phyloP scores from a whole-genome alignment of 495 filamentous ascomycete genomes.

The Lasiosphaeriaceae sp. region DNA sequence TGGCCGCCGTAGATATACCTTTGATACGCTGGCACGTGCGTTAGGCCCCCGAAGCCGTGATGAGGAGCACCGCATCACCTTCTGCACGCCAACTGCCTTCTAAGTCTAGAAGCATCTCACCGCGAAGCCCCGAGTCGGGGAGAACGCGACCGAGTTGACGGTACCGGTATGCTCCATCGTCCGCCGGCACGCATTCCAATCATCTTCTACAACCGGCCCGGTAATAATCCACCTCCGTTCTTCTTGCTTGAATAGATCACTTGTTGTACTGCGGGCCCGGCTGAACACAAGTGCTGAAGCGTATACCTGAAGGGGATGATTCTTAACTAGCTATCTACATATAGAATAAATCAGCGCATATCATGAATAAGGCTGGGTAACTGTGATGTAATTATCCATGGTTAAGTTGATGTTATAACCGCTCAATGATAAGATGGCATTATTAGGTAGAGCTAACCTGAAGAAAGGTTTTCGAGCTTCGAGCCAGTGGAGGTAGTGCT shows the following conservation, averaged over 20 bases:
- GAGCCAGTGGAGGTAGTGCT: conserved; percentile 10
- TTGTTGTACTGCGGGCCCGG: conserved; percentile 5
- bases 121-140: conserved; percentile 2
- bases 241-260: conserved; percentile 7
- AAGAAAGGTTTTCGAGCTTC: conserved; percentile 7
- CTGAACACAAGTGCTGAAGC: conserved; percentile 11
- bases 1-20: neutral
- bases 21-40: neutral
- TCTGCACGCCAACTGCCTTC: neutral
- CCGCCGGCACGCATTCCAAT: conserved; percentile 11
- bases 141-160: conserved; percentile 10
- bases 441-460: conserved; percentile 6
- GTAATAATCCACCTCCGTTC: conserved; percentile 9
- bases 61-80: neutral
- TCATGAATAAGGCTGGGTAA: conserved; percentile 7
- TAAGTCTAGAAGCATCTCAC: neutral
- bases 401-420: conserved; percentile 1
- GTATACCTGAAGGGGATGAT: conserved; percentile 10
- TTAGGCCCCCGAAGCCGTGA: neutral
- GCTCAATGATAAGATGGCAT: conserved; percentile 4
- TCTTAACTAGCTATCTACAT: conserved; percentile 7
- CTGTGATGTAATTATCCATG: conserved; percentile 2
- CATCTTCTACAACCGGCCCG: conserved; percentile 7
- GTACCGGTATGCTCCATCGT: conserved; percentile 8
- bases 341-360: conserved; percentile 6